Conservation (phyloP, 2,329 filamentous ascomycete genomes). For the Neodidymelliopsis sp. region DNA sequence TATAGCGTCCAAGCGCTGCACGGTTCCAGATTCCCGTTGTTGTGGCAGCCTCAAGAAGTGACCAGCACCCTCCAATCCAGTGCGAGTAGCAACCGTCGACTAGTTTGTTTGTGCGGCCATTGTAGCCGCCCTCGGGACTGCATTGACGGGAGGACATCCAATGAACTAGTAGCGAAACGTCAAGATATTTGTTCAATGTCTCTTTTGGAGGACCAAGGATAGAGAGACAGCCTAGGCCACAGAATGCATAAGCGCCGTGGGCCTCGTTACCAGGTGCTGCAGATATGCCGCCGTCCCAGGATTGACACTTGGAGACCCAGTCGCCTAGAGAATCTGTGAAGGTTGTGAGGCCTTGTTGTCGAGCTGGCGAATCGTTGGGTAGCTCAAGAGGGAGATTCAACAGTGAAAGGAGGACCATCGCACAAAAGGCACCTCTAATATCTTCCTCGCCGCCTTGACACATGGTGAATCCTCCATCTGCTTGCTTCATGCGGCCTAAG, state of each 20-base stretch:
- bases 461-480: conserved; percentile 89
- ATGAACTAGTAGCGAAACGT: conserved; percentile 77
- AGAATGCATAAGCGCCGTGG: conserved; percentile 96
- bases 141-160: conserved; percentile 93
- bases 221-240: conserved; percentile 85
- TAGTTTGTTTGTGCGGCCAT: conserved; percentile 94
- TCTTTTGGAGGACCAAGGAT: conserved; percentile 81
- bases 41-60: conserved; percentile 80
- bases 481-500: conserved; percentile 85
- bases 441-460: conserved; percentile 88
- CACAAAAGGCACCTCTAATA: conserved; percentile 91
- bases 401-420: conserved; percentile 81
- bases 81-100: conserved; percentile 98
- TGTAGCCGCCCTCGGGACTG: conserved; percentile 89
- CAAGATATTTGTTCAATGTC: conserved; percentile 77
- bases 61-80: conserved; percentile 96
- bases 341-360: conserved; percentile 66
- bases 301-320: conserved; percentile 89
- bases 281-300: conserved; percentile 92
- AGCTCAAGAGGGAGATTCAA: conserved; percentile 84
- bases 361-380: conserved; percentile 73
- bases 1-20: conserved; percentile 86
- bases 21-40: conserved; percentile 72
- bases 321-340: conserved; percentile 78
- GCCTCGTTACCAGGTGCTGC: conserved; percentile 86